Conservation (phyloP, 805 yeast genomes). For the Debaryomyces castellii region DNA sequence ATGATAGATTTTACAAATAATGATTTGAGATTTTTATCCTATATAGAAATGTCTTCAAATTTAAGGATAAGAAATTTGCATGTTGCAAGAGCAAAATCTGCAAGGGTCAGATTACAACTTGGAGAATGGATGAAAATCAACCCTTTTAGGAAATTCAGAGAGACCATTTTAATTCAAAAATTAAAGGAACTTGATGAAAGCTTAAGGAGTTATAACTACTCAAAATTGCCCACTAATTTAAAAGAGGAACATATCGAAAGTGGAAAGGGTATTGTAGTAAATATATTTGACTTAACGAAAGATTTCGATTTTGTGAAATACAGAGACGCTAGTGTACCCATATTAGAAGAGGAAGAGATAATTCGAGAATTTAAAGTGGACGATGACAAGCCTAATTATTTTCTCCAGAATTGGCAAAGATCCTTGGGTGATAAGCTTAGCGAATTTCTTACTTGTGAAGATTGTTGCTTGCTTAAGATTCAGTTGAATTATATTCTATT, state of each 20-base stretch:
- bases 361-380: conserved; percentile 6
- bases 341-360: conserved; percentile 9
- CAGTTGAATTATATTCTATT: conserved; percentile 39
- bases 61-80: conserved; percentile 11
- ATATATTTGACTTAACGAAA: conserved; percentile 18
- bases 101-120: conserved; percentile 25
- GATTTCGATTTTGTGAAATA: conserved; percentile 14
- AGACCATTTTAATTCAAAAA: conserved; percentile 16
- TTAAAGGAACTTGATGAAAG: conserved; percentile 14
- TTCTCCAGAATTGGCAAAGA: conserved; percentile 32
- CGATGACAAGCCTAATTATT: conserved; percentile 11
- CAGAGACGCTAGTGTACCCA: conserved; percentile 7
- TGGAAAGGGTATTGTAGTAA: conserved; percentile 18
- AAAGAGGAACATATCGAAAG: conserved; percentile 18
- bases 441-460: conserved; percentile 22
- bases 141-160: conserved; percentile 33
- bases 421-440: conserved; percentile 22
- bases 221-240: conserved; percentile 12
- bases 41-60: conserved; percentile 6
- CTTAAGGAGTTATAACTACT: conserved; percentile 12
- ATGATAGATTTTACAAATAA: conserved; percentile 34
- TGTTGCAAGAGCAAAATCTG: conserved; percentile 17
- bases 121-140: conserved; percentile 37
- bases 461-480: conserved; percentile 31
- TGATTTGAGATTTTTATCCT: conserved; percentile 32